phyloP scores from a whole-genome alignment of 2,329 filamentous ascomycete species.

The Diplodia scrobiculata region DNA sequence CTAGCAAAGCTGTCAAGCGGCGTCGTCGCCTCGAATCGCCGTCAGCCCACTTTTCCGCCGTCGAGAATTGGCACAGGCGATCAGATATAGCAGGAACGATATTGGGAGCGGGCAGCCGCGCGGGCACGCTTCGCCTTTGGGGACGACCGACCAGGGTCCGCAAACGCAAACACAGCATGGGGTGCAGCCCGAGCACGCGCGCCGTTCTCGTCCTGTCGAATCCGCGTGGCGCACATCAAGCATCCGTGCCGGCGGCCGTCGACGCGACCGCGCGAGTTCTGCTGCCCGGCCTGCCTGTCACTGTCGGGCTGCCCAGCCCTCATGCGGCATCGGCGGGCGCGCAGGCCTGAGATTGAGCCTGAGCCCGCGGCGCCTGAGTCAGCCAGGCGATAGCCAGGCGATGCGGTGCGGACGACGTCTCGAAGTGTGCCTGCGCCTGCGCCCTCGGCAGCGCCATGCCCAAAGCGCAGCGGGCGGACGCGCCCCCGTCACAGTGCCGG shows the following conservation, averaged over 20 bases:
- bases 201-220: slow-evolving; percentile 3
- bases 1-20: slow-evolving; percentile 10
- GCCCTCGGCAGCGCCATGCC: slow-evolving; percentile 18
- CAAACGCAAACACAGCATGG: slow-evolving; percentile 8
- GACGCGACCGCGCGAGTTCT: slow-evolving; percentile 6
- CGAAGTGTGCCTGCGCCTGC: slow-evolving; percentile 15
- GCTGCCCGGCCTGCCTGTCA: not conserved
- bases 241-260: slow-evolving; percentile 13
- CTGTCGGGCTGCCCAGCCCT: not conserved
- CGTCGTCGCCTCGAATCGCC: slow-evolving; percentile 21
- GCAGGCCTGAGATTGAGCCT: not conserved
- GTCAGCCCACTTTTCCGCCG: slow-evolving; percentile 26
- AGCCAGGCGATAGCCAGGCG: slow-evolving; percentile 13
- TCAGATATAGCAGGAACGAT: slow-evolving; percentile 22
- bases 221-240: slow-evolving; percentile 20
- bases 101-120: slow-evolving; percentile 21
- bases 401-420: not conserved
- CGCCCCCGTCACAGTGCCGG: slow-evolving; percentile 22
- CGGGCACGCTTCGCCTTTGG: slow-evolving; percentile 21
- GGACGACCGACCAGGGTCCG: slow-evolving; percentile 10
- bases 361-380: slow-evolving; percentile 6
- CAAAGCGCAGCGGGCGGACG: slow-evolving; percentile 2
- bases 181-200: slow-evolving; percentile 22
- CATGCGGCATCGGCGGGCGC: slow-evolving; percentile 6
- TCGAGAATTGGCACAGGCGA: slow-evolving; percentile 25